Base-by-base conservation (phyloP, 2,329 filamentous ascomycete species). In the Nannizzia gypsea region DNA sequence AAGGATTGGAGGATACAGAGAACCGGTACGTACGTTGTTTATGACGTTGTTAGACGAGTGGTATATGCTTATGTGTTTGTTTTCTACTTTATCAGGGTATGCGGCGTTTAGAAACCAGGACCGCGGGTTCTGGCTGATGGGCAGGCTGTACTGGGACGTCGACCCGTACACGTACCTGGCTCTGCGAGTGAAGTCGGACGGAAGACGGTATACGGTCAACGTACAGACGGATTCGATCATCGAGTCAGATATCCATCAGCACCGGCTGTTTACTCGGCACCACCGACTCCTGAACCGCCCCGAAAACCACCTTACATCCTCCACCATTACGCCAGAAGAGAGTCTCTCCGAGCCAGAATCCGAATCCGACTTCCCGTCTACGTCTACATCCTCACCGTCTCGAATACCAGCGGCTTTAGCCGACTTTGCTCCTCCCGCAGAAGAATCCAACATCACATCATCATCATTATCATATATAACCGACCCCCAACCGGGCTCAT, bases 161-260 rank as follows among this genome's bases (percentile, higher is more conserved):
- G 91, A 96, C 68, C 85, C 88, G 2, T 97, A 95, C 74, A 77
- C 81, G 11, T 96, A 90, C 73, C 84, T 99, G 8, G 92, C 90
- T 0, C 74, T 99, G 68, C 86, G 91, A 13, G 81, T 99, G 67
- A 93, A 90, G 72, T 92, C 89, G 2, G 93, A 97, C 70, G 91
- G 90, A 15, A 81, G 93, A 61, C 87, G 89, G 67, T 99, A 97
- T 77, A 89, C 96, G 61, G 84, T 99, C 68, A 99, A 99, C 73
- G 78, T 99, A 15, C 93, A 97, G 77, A 96, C 91, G 2, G 92
- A 99, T 70, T 89, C 88, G 1, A 86, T 99, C 59, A 89, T 96
- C 55, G 88, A 90, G 9, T 92, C 90, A n/a, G 93, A 99, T 72
- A 80, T 99, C 64, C 93, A 97, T 73, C 93, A 99, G 72, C 93